Conservation (phyloP, 257 asterid genomes). For the Coffea eugenioides region DNA sequence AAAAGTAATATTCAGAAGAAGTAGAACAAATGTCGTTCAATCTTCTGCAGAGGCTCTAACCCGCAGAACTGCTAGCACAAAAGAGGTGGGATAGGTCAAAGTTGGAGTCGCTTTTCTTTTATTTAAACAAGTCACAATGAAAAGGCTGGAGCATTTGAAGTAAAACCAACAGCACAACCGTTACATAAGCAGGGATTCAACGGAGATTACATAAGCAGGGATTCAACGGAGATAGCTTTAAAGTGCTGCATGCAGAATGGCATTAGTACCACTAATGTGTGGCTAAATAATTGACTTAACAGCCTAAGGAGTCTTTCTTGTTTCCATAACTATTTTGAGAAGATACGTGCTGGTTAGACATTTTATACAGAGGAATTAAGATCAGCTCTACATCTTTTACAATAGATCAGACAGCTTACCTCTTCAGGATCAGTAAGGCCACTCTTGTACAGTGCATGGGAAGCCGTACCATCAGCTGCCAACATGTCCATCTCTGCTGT, state of each 20-base stretch:
- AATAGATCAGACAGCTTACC: constrained; percentile 37
- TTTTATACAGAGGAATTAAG: not conserved
- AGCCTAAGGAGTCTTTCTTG: not conserved
- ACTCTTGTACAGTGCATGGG: constrained; percentile 88
- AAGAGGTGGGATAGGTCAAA: not conserved
- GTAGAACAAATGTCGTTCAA: not conserved
- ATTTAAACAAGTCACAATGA: not conserved
- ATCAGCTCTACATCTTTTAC: no score
- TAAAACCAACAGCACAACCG: not conserved
- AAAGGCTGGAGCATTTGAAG: not conserved
- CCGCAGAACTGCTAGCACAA: not conserved
- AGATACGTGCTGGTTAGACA: not conserved
- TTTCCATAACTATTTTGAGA: not conserved
- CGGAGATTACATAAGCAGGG: not conserved
- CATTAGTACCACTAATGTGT: not conserved
- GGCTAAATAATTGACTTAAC: not conserved
- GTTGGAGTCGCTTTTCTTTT: not conserved
- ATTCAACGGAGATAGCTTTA: not conserved
- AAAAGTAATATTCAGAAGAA: not conserved
- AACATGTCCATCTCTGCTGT: constrained; percentile 81
- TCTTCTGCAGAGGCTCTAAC: not conserved
- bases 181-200: not conserved
- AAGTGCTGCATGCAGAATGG: not conserved
- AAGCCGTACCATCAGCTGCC: constrained; percentile 92
- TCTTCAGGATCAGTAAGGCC: constrained; percentile 92